A percentile compares a stretch with the other conserved stretches of the same genome.
Conservation (phyloP, 352 stramenopile species). For the Globisporangium rhizosaccharum region DNA sequence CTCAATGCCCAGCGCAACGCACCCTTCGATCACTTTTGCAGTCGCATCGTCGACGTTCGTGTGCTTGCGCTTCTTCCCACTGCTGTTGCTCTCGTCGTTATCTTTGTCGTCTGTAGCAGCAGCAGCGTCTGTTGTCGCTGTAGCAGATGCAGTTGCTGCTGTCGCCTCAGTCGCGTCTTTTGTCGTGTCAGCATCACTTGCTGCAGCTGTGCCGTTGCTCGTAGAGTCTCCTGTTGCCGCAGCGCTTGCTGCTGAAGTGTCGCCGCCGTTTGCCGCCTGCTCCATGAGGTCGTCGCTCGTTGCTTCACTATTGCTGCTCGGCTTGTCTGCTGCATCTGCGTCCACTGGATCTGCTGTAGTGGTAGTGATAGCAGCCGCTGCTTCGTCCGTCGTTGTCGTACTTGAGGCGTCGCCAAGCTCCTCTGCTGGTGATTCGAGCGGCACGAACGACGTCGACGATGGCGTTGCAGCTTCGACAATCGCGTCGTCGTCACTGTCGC, state of each 20-base stretch:
- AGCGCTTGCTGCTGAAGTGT: background rate
- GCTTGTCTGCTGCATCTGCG: background rate
- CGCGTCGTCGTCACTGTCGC: background rate
- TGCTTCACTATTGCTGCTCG: background rate
- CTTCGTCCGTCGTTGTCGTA: background rate
- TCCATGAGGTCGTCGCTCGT: slow-evolving; percentile 15
- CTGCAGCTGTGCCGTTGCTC: background rate
- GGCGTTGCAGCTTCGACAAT: slow-evolving; percentile 15
- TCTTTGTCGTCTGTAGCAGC: slow-evolving; percentile 43
- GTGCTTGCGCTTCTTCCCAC: slow-evolving; percentile 24
- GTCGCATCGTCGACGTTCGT: slow-evolving; percentile 61
- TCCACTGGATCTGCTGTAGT: background rate
- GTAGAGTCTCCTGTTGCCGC: background rate
- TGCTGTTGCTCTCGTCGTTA: slow-evolving; percentile 17
- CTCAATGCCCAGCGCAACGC: slow-evolving; percentile 4
- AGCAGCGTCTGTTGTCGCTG: too few relatives aligned
- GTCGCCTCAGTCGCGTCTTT: slow-evolving; percentile 22
- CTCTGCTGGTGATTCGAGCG: slow-evolving; percentile 7
- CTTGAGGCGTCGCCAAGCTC: background rate
- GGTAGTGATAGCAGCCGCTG: background rate
- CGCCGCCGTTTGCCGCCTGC: slow-evolving; percentile 2
- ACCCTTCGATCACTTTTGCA: slow-evolving; percentile 54
- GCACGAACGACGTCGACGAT: slow-evolving; percentile 6
- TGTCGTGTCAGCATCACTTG: slow-evolving; percentile 6
- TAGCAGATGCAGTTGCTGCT: slow-evolving; percentile 16